Evolutionary conservation across 208 protist species (phyloP), one percentile per base, ranked within the genome.

Genomic region (Crithidia fasciculata): DNA sequence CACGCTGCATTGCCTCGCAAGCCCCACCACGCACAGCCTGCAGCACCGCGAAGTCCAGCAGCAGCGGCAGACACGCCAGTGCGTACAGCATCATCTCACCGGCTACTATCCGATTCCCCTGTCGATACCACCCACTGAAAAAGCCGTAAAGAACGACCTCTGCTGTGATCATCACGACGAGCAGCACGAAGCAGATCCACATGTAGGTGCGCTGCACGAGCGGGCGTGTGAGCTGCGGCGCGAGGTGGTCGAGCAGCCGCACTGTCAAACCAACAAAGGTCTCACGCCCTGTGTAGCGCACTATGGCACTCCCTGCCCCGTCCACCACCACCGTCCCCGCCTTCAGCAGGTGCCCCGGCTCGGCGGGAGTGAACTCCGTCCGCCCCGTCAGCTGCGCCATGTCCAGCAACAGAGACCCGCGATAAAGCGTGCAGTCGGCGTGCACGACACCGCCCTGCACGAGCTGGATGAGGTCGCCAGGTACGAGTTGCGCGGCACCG

Each of bases 191-290:
- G 44, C 44, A 54, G 6, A 52, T 15, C 7, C 49, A 13, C 8
- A 57, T 59, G 66, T 73, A 68, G 19, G 53, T 12, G 36, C 59
- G 57, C 62, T 71, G 58, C 44, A 52, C 49, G 43, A 39, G 64
- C 65, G 66, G 71, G 47, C 47, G 66, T 49, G 13, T 15, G 36
- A 73, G 63, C 3, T 50, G 44, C 16, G 47, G 66, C 3, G 62
- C 56, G 5, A 72, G 56, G 56, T 52, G 71, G 56, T 86, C 64
- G 0, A 99, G 72, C 4, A 98, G 79, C 37, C 64, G 19, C 4
- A 96, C 86, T 6, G 94, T 86, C 52, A 90, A 87, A 28, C 96
- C 97, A 71, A 95, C 93, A 58, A 98, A 96, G 8, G 96, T 96
- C 18, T 95, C 88, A 4, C 70, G 15, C 36, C 95, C 96, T 5